These are phyloP conservation scores for Penicillium turbatum DNA, from an alignment of 495 filamentous ascomycete genomes.

Conservation along the genomic window DNA sequence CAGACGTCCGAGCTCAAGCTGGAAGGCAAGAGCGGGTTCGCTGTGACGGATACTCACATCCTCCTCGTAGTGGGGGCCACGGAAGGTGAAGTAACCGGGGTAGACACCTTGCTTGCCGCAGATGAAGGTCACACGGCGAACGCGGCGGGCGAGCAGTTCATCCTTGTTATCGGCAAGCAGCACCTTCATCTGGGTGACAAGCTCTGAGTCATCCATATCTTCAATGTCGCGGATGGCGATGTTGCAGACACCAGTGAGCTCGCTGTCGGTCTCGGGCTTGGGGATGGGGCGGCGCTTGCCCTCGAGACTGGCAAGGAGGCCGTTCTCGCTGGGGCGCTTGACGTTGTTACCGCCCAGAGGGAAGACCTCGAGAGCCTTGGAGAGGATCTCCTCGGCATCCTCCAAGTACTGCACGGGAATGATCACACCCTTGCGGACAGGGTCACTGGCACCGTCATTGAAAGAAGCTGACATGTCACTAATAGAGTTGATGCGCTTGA, in stretches of 20 bases:
- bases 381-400: conserved; percentile 81
- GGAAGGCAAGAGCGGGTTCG: conserved; percentile 95
- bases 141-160: conserved; percentile 71
- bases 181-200: conserved; percentile 65
- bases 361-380: conserved; percentile 77
- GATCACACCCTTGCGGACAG: conserved; percentile 88
- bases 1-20: conserved; percentile 88
- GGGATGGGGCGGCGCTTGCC: conserved; percentile 61
- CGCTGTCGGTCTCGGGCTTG: conserved; percentile 56
- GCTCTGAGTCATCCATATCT: conserved; percentile 76
- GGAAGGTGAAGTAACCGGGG: conserved; percentile 97
- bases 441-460: conserved; percentile 62
- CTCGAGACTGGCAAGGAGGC: conserved; percentile 67
- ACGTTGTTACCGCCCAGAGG: conserved; percentile 50
- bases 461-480: conserved; percentile 81
- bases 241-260: conserved; percentile 86
- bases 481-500: conserved; percentile 84
- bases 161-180: conserved; percentile 79
- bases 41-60: conserved; percentile 94
- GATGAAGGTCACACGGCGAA: conserved; percentile 92
- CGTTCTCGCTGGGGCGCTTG: conserved; percentile 37
- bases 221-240: conserved; percentile 89
- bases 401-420: conserved; percentile 89
- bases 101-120: conserved; percentile 94
- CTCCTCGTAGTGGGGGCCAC: conserved; percentile 82